A percentile compares a stretch with the other conserved stretches of the same genome.
phyloP scores from a whole-genome alignment of 371 early-diverging fungal genomes.

The Mortierella sp. region DNA sequence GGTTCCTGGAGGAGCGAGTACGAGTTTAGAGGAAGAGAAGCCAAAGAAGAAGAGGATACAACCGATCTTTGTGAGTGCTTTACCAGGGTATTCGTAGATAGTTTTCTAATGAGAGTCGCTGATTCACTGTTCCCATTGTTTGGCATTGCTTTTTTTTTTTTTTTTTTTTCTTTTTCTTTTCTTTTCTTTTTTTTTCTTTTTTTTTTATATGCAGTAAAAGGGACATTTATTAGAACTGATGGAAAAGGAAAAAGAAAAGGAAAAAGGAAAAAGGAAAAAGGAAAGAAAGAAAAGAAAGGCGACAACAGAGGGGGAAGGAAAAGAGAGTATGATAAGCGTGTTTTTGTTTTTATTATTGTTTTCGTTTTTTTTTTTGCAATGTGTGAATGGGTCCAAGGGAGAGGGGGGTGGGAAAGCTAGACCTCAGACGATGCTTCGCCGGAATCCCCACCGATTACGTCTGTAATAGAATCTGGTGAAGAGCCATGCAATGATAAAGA shows the following conservation, averaged over 20 bases:
- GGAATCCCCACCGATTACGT: conserved; percentile 10
- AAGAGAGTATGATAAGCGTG: no score
- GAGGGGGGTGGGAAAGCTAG: neutral
- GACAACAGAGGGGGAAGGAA: no score
- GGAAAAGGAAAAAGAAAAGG: no score
- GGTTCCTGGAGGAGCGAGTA: neutral
- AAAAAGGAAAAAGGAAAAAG: no score
- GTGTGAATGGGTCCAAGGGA: neutral
- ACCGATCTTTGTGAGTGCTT: conserved; percentile 46
- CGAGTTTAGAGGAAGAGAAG: neutral
- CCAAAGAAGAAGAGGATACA: conserved; percentile 43
- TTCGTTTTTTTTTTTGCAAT: neutral
- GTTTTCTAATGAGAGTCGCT: no score
- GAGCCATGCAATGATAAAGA: conserved; percentile 37
- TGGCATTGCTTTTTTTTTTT: neutral
- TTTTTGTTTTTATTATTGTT: neutral
- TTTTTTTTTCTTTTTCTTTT: neutral
- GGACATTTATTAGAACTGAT: neutral
- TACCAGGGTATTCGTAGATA: conserved; percentile 28
- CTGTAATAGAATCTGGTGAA: conserved; percentile 32
- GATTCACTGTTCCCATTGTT: no score
- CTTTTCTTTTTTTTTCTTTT: neutral
- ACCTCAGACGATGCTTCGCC: conserved; percentile 12
- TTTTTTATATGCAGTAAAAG: neutral
- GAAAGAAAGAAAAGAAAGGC: no score